A percentile compares a stretch with the other conserved stretches of the same genome.
These are phyloP conservation scores for Rhododendron griersonianum DNA, from an alignment of 148 eudicot genomes.

Conservation along the genomic window DNA sequence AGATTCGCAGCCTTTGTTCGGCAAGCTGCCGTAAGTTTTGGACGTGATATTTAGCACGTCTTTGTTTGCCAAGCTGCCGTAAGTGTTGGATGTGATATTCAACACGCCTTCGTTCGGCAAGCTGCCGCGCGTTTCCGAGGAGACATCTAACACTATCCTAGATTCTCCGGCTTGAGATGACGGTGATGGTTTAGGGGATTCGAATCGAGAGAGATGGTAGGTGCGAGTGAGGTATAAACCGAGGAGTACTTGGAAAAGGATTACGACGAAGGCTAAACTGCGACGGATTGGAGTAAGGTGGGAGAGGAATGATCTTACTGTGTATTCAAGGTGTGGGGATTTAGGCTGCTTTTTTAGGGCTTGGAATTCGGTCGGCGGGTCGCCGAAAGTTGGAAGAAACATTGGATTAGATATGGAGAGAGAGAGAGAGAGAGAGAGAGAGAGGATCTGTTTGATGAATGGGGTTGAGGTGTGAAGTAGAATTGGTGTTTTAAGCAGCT, in stretches of 20 bases:
- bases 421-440: conserved; percentile 10
- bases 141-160: background rate
- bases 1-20: background rate
- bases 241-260: background rate
- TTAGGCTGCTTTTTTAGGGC: background rate
- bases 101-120: background rate
- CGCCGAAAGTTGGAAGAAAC: background rate
- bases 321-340: background rate
- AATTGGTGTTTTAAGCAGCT: no score
- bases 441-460: background rate
- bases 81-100: background rate
- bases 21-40: background rate
- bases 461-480: background rate
- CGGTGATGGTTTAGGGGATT: background rate
- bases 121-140: background rate
- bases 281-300: background rate
- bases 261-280: background rate
- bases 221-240: background rate
- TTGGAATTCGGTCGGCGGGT: background rate
- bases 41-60: background rate
- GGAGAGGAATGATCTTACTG: background rate
- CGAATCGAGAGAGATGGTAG: background rate
- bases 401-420: background rate
- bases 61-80: background rate
- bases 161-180: background rate